These are phyloP conservation scores for Aspergillus glaucus DNA, from an alignment of 2,329 filamentous ascomycete genomes.

Conservation along the genomic window DNA sequence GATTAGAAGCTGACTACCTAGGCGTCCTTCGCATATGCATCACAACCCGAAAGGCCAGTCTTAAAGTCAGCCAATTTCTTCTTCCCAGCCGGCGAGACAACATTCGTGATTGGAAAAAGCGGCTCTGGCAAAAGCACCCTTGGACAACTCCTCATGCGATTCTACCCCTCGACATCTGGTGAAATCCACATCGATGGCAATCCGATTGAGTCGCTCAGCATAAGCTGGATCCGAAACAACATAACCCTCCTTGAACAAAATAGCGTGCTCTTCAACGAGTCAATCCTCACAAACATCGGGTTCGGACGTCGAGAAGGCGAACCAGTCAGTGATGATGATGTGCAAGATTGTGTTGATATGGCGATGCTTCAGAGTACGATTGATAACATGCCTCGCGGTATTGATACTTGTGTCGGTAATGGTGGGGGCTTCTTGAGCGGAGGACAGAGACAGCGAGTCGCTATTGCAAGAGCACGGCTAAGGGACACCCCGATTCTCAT, in stretches of 20 bases:
- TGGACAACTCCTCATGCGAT: slow-evolving; percentile 68
- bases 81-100: slow-evolving; percentile 66
- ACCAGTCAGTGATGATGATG: slow-evolving; percentile 46
- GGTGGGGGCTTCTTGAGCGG: slow-evolving; percentile 71
- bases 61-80: slow-evolving; percentile 59
- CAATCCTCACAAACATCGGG: slow-evolving; percentile 69
- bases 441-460: slow-evolving; percentile 76
- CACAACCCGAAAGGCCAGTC: slow-evolving; percentile 54
- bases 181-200: slow-evolving; percentile 63
- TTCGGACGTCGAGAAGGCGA: slow-evolving; percentile 56
- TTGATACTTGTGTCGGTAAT: slow-evolving; percentile 65
- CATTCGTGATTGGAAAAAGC: slow-evolving; percentile 77
- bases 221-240: slow-evolving; percentile 68
- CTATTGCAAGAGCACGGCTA: slow-evolving; percentile 70
- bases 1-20: not conserved
- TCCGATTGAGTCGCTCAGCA: slow-evolving; percentile 56
- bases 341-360: slow-evolving; percentile 58
- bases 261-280: slow-evolving; percentile 74
- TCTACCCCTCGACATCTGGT: slow-evolving; percentile 64
- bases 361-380: slow-evolving; percentile 66
- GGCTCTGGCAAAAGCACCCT: slow-evolving; percentile 92
- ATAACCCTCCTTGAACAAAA: slow-evolving; percentile 77
- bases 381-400: slow-evolving; percentile 58
- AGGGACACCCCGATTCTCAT: slow-evolving; percentile 75
- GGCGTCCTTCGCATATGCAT: slow-evolving; percentile 72